Evolutionary conservation across 2,329 filamentous ascomycete species (phyloP).

Genomic region (Sordariomycetes sp.): DNA sequence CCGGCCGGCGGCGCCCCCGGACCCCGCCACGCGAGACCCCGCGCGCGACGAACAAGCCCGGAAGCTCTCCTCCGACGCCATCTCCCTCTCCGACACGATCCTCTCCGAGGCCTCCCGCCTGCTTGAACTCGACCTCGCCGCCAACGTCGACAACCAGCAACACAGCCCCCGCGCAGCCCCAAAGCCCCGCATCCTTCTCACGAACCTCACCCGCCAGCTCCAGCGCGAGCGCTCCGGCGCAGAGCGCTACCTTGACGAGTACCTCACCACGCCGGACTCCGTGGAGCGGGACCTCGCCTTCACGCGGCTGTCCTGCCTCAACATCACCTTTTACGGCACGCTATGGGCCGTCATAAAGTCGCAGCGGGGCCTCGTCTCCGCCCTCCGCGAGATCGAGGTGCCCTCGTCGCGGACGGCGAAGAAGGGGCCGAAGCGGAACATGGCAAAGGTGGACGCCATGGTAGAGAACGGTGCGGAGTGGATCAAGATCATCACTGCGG

Average conservation of each 20-base stretch:
- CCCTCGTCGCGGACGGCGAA: not conserved
- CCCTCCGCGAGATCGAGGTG: constrained; percentile 2
- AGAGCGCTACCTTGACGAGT: not conserved
- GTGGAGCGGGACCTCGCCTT: constrained; percentile 1
- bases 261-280: not conserved
- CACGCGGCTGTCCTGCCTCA: constrained; percentile 3
- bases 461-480: constrained; percentile 20
- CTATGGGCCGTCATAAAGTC: constrained; percentile 3
- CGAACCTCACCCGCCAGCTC: constrained; percentile 4
- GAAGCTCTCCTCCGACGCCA: constrained; percentile 1
- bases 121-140: constrained; percentile 2
- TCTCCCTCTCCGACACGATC: not conserved
- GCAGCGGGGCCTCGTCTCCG: constrained; percentile 2
- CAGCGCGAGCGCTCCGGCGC: constrained; percentile 1
- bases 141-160: not conserved
- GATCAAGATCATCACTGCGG: constrained; percentile 17
- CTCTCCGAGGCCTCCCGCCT: constrained; percentile 1
- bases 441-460: constrained; percentile 9
- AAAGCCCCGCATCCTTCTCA: constrained; percentile 3
- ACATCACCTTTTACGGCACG: constrained; percentile 5
- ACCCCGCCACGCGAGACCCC: not conserved
- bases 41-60: not conserved
- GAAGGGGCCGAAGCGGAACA: not conserved
- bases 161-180: not conserved
- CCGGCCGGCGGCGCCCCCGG: not conserved